These are phyloP conservation scores for Phytophthora rubi DNA, from an alignment of 352 stramenopile species.

Conservation along the genomic window DNA sequence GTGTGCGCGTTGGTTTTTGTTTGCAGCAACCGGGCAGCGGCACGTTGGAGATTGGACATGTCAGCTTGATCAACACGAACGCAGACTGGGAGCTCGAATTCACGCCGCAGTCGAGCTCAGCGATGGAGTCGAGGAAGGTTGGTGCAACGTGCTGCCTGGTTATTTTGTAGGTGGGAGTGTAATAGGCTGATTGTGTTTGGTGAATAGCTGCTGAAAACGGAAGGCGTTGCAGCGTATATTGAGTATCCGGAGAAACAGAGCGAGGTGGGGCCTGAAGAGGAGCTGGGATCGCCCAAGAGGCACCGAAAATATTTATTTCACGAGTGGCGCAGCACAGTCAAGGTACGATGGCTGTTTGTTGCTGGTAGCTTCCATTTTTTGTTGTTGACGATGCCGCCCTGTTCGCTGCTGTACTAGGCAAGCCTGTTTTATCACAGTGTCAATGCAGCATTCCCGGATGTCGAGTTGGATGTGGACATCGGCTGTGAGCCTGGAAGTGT, in stretches of 20 bases:
- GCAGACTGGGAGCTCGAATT: slow-evolving; percentile 79
- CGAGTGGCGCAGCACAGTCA: slow-evolving; percentile 80
- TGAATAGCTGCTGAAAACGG: slow-evolving; percentile 63
- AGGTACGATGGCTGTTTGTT: slow-evolving; percentile 42
- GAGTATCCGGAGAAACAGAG: slow-evolving; percentile 52
- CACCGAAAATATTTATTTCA: slow-evolving; percentile 84
- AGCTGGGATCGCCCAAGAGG: slow-evolving; percentile 9
- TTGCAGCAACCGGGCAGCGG: slow-evolving; percentile 67
- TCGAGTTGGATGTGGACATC: slow-evolving; percentile 78
- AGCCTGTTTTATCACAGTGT: slow-evolving; percentile 81
- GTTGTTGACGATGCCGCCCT: slow-evolving; percentile 8
- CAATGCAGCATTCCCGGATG: slow-evolving; percentile 81
- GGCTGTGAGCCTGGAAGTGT: slow-evolving; percentile 42
- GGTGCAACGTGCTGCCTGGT: not conserved
- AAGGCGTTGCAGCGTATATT: slow-evolving; percentile 77
- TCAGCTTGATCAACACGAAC: slow-evolving; percentile 82
- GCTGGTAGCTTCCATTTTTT: not conserved
- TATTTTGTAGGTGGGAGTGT: not conserved
- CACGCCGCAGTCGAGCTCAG: slow-evolving; percentile 73
- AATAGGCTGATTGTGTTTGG: not conserved
- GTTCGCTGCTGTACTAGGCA: slow-evolving; percentile 38
- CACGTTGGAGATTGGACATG: slow-evolving; percentile 66
- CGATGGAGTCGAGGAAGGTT: slow-evolving; percentile 86
- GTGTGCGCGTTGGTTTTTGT: not conserved
- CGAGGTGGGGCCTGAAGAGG: not conserved